Conservation (phyloP, 306 rosid species). For the Gastrolobium bilobum region DNA sequence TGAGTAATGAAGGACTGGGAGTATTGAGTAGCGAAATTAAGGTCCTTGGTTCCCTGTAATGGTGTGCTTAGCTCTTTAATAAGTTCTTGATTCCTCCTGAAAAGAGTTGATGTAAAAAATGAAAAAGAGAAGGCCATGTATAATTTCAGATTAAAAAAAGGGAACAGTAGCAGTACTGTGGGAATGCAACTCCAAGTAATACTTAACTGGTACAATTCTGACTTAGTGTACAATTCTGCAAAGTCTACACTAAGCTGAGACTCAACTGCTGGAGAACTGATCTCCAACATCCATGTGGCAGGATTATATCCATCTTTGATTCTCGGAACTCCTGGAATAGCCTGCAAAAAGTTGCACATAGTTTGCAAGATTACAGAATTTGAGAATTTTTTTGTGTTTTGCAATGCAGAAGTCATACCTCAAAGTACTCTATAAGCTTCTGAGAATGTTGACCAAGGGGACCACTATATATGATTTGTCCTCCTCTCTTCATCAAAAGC, state of each 20-base stretch:
- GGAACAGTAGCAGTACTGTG: not conserved
- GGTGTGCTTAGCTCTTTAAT: slow-evolving; percentile 60
- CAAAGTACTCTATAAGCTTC: slow-evolving; percentile 62
- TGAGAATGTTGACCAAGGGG: slow-evolving; percentile 63
- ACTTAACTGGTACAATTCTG: slow-evolving; percentile 61
- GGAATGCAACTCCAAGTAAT: slow-evolving; percentile 22
- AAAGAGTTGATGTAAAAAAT: slow-evolving; percentile 39
- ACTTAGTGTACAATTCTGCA: slow-evolving; percentile 59
- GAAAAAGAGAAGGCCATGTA: slow-evolving; percentile 17
- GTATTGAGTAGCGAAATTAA: slow-evolving; percentile 55
- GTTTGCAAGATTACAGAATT: slow-evolving; percentile 30
- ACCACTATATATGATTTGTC: slow-evolving; percentile 65
- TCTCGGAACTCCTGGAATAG: slow-evolving; percentile 60
- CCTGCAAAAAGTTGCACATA: slow-evolving; percentile 48
- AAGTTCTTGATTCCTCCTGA: slow-evolving; percentile 60
- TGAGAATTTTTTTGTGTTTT: slow-evolving; percentile 32
- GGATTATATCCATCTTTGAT: slow-evolving; percentile 62
- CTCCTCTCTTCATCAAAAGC: slow-evolving; percentile 69
- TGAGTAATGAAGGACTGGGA: slow-evolving; percentile 58
- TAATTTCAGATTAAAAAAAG: slow-evolving; percentile 28
- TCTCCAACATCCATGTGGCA: slow-evolving; percentile 65
- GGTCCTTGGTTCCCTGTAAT: slow-evolving; percentile 54
- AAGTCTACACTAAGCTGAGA: slow-evolving; percentile 57
- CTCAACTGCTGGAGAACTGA: slow-evolving; percentile 56
- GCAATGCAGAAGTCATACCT: slow-evolving; percentile 41